These are phyloP conservation scores for Leishmania turanica DNA, from an alignment of 208 protist genomes.

Conservation along the genomic window DNA sequence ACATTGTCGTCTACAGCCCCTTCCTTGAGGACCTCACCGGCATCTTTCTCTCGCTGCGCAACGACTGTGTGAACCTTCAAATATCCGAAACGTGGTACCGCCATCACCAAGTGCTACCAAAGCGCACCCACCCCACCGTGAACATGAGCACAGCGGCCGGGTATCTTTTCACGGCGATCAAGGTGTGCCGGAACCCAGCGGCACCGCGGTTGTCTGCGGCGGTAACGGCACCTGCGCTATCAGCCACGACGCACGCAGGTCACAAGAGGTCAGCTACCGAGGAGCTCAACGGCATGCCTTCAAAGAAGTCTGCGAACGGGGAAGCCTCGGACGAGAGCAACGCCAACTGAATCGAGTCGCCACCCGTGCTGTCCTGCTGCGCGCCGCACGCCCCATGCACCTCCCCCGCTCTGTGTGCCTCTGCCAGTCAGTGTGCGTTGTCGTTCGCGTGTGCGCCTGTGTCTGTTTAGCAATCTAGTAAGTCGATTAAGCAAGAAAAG, in stretches of 20 bases:
- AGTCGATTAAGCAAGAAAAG: background rate
- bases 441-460: background rate
- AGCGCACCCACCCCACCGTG: constrained; percentile 93
- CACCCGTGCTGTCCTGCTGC: background rate
- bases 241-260: background rate
- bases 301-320: background rate
- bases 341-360: background rate
- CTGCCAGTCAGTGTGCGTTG: background rate
- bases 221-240: background rate
- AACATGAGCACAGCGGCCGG: constrained; percentile 92
- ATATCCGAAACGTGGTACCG: constrained; percentile 94
- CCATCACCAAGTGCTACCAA: constrained; percentile 93
- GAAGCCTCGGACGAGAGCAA: background rate
- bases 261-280: constrained; percentile 6
- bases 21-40: constrained; percentile 81
- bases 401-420: background rate
- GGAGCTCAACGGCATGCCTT: background rate
- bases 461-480: background rate
- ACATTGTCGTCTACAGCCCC: constrained; percentile 88
- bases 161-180: constrained; percentile 92
- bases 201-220: constrained; percentile 6
- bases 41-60: constrained; percentile 65
- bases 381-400: background rate
- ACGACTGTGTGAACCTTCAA: constrained; percentile 80
- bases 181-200: constrained; percentile 47